Conservation (phyloP, 192 early-diverging fungal genomes). For the Coemansia asiatica region DNA sequence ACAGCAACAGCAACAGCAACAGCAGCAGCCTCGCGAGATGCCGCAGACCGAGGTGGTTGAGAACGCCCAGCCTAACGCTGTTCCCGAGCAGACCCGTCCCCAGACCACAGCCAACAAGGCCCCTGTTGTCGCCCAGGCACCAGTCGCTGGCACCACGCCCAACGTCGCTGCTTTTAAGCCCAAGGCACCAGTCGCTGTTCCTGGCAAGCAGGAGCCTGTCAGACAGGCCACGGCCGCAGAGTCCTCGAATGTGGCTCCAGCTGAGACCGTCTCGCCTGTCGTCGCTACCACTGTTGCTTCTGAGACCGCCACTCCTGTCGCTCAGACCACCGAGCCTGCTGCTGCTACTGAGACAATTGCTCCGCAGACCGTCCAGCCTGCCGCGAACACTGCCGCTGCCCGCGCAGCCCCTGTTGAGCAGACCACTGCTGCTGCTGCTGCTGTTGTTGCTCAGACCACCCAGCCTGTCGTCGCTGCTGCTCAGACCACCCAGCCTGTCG, state of each 20-base stretch:
- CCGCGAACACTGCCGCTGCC: background rate
- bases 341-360: background rate
- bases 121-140: background rate
- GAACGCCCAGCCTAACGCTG: conserved; percentile 2
- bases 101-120: conserved; percentile 2
- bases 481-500: conserved; percentile 6
- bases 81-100: conserved; percentile 2
- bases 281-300: background rate
- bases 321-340: background rate
- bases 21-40: background rate
- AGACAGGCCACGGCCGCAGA: conserved; percentile 11
- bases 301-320: background rate
- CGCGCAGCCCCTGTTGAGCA: background rate
- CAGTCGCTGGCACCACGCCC: background rate
- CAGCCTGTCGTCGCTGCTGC: conserved; percentile 6
- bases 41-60: conserved; percentile 2
- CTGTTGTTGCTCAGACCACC: background rate
- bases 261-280: background rate
- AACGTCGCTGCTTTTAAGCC: background rate
- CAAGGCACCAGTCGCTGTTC: background rate
- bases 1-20: background rate
- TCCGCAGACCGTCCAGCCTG: background rate
- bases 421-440: background rate
- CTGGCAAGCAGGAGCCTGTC: conserved; percentile 36
- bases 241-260: background rate